These are phyloP conservation scores for Ampelocalamus luodianensis DNA, from an alignment of 176 grass and related monocot species.

Conservation along the genomic window DNA sequence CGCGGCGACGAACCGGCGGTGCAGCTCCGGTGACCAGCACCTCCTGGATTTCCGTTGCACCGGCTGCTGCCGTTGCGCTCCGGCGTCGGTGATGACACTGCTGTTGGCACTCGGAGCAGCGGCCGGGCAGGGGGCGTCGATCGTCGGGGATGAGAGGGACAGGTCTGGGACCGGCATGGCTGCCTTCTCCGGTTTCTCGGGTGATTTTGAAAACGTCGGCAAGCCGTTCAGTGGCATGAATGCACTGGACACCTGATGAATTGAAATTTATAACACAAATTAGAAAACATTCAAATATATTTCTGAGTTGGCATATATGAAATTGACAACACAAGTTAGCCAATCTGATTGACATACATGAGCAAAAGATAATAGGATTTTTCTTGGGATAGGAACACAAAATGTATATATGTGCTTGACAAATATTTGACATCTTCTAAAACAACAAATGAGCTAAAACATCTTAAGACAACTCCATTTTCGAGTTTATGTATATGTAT, in stretches of 20 bases:
- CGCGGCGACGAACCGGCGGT: constrained; percentile 75
- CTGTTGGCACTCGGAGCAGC: constrained; percentile 39
- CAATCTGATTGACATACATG: background rate
- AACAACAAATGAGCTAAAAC: background rate
- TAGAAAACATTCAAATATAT: background rate
- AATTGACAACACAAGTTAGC: background rate
- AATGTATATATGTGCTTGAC: background rate
- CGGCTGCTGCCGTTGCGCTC: constrained; percentile 34
- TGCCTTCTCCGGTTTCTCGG: constrained; percentile 23
- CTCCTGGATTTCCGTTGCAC: constrained; percentile 73
- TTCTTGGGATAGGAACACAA: background rate
- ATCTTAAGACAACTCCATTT: background rate
- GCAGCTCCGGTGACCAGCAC: constrained; percentile 92
- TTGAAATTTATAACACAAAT: constrained; percentile 7
- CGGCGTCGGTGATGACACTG: constrained; percentile 33
- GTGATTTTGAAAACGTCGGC: constrained; percentile 3
- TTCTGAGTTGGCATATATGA: background rate
- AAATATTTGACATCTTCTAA: background rate
- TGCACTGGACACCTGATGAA: constrained; percentile 34
- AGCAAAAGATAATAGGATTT: background rate
- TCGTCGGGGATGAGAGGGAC: constrained; percentile 46
- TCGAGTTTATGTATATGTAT: too few relatives aligned
- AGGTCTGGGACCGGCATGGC: constrained; percentile 48
- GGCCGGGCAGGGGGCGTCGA: constrained; percentile 28
- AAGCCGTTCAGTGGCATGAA: constrained; percentile 27